A percentile compares a stretch with the other conserved stretches of the same genome.
These are phyloP conservation scores for Oryza australiensis DNA, from an alignment of 176 grass and related monocot species.

Conservation along the genomic window DNA sequence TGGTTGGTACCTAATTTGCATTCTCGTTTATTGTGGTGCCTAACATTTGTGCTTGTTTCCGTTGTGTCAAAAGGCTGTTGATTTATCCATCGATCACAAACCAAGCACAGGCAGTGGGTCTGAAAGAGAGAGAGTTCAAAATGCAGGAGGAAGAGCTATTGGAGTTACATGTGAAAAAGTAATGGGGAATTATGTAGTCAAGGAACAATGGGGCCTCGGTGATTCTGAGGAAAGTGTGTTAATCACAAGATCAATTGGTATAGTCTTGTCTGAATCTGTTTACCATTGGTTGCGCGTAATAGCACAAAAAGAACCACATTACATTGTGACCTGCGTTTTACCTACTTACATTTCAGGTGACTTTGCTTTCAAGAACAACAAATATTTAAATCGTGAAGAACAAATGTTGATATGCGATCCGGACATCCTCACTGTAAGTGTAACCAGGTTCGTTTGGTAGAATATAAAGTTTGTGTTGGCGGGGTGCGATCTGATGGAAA, in stretches of 20 bases:
- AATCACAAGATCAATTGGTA: conserved; percentile 4
- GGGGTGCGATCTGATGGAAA: background rate
- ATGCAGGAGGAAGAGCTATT: conserved; percentile 8
- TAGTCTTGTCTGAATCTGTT: background rate
- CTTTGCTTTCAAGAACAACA: conserved; percentile 19
- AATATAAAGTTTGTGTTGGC: background rate
- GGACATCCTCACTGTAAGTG: conserved; percentile 21
- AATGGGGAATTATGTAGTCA: too few species aligned
- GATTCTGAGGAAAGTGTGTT: background rate
- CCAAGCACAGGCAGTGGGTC: background rate
- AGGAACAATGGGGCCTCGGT: background rate
- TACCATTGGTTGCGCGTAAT: background rate
- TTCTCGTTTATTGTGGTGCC: background rate
- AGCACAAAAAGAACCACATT: background rate
- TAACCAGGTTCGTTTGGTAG: background rate
- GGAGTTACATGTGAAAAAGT: accelerated
- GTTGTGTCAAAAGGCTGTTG: conserved; percentile 21
- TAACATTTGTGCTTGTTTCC: conserved; percentile 23
- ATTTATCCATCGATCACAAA: conserved; percentile 29
- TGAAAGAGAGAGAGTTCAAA: conserved; percentile 25
- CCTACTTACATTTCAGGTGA: conserved; percentile 8
- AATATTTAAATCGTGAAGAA: background rate
- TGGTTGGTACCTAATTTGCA: background rate
- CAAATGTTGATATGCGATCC: conserved; percentile 31
- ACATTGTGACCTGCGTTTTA: background rate